Conservation (phyloP, 306 rosid species). For the Vigna reflexopilosa region DNA sequence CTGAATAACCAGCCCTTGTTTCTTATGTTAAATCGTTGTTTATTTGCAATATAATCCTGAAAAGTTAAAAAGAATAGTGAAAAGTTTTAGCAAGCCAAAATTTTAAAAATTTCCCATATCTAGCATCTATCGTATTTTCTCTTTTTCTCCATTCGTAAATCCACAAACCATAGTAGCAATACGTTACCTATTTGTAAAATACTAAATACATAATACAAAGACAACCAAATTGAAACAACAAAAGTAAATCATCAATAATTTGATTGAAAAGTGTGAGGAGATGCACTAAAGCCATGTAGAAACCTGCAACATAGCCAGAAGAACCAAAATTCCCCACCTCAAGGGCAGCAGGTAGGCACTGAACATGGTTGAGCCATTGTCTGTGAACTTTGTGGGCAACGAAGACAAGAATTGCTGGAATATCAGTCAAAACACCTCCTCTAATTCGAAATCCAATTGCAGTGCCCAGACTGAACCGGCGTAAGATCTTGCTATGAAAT, state of each 20-base stretch:
- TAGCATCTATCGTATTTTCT: background rate
- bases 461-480: conserved; percentile 92
- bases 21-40: conserved; percentile 9
- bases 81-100: conserved; percentile 18
- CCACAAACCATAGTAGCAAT: conserved; percentile 34
- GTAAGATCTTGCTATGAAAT: conserved; percentile 95
- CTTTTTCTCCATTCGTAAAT: conserved; percentile 7
- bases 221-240: conserved; percentile 16
- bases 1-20: background rate
- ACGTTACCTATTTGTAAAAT: conserved; percentile 8
- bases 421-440: conserved; percentile 85
- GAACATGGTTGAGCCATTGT: conserved; percentile 83
- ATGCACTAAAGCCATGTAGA: conserved; percentile 57
- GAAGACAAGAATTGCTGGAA: conserved; percentile 97
- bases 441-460: conserved; percentile 97
- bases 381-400: conserved; percentile 96
- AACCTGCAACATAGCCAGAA: conserved; percentile 59
- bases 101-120: conserved; percentile 6
- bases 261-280: conserved; percentile 32
- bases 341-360: conserved; percentile 96
- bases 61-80: conserved; percentile 13
- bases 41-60: conserved; percentile 33
- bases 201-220: conserved; percentile 38
- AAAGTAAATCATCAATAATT: conserved; percentile 13
- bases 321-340: conserved; percentile 81